phyloP scores from a whole-genome alignment of 441 rosid species.

The Corymbia citriodora region DNA sequence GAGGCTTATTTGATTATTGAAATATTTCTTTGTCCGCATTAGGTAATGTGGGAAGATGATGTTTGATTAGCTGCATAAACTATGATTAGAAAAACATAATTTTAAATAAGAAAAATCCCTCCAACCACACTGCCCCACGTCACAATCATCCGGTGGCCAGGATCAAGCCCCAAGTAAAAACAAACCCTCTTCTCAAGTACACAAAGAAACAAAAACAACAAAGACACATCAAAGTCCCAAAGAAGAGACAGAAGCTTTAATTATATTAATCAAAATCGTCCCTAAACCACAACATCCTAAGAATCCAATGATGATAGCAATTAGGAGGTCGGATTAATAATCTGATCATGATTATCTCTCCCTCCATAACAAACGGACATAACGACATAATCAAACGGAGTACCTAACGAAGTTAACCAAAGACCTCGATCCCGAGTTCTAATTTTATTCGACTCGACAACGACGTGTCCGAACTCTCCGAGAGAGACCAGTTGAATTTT shows the following conservation, averaged over 20 bases:
- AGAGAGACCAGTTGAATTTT: background rate
- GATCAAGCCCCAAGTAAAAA: background rate
- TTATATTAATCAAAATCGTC: background rate
- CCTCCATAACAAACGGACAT: constrained; percentile 20
- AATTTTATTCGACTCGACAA: background rate
- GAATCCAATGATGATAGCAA: constrained; percentile 17
- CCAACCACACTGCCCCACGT: background rate
- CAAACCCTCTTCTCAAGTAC: background rate
- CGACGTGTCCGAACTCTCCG: background rate
- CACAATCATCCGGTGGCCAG: background rate
- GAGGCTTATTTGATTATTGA: background rate
- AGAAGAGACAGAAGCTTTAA: constrained; percentile 16
- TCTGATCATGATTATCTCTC: background rate
- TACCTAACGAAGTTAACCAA: constrained; percentile 1
- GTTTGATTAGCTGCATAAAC: background rate
- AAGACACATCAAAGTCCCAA: constrained; percentile 7
- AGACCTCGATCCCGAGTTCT: background rate
- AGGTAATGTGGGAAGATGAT: background rate
- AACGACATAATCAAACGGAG: constrained; percentile 24
- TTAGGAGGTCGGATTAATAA: background rate
- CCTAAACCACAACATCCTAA: constrained; percentile 8
- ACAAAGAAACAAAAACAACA: background rate
- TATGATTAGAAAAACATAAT: background rate
- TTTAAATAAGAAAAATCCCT: background rate
- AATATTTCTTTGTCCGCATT: background rate